phyloP scores from a whole-genome alignment of 345 rosid genomes.

The Barbarea vulgaris region DNA sequence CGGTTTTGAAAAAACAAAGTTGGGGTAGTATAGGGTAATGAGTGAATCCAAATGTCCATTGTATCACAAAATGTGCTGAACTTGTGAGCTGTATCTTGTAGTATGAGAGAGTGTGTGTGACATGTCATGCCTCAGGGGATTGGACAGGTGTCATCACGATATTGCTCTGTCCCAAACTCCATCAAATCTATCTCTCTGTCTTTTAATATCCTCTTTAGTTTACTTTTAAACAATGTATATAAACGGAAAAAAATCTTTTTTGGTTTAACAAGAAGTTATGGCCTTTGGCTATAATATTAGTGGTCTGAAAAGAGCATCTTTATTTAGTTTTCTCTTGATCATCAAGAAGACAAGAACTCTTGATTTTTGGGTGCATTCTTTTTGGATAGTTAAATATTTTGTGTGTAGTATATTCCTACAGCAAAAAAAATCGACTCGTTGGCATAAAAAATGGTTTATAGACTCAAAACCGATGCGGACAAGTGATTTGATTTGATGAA shows the following conservation, averaged over 20 bases:
- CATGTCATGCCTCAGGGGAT: constrained; percentile 30
- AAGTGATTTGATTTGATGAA: constrained; percentile 23
- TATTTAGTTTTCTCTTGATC: neutral
- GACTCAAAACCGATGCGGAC: neutral
- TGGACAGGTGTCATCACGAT: constrained; percentile 34
- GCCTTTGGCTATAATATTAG: neutral
- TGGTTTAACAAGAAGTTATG: neutral
- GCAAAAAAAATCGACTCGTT: neutral
- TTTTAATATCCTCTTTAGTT: constrained; percentile 17
- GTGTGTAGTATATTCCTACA: no score
- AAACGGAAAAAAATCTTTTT: neutral
- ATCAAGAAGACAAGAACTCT: neutral
- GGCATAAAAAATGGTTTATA: neutral
- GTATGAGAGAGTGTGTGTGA: neutral
- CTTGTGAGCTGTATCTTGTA: neutral
- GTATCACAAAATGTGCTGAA: neutral
- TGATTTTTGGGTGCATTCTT: neutral
- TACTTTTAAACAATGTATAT: constrained; percentile 2
- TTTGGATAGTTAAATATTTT: neutral
- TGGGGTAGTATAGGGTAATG: neutral
- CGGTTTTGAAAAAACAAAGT: neutral
- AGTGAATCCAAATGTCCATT: neutral
- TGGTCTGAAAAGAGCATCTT: neutral
- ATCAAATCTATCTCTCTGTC: constrained; percentile 2
- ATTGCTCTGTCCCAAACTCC: constrained; percentile 32